phyloP scores from a whole-genome alignment of 2,329 filamentous ascomycete genomes.

The Phaeoacremonium minimum region DNA sequence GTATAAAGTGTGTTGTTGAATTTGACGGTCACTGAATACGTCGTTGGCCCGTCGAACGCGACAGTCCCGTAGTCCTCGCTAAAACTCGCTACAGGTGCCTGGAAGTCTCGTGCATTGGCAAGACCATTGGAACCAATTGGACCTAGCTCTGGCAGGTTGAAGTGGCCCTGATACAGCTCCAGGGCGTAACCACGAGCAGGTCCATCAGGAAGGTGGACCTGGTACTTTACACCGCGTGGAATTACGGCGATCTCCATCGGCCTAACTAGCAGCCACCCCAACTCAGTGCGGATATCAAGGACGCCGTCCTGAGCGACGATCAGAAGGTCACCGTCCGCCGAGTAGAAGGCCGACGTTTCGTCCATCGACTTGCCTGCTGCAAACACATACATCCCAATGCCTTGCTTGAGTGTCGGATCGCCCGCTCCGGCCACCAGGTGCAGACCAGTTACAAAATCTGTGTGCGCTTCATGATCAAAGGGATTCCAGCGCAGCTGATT shows the following conservation, averaged over 20 bases:
- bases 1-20: conserved; percentile 65
- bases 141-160: conserved; percentile 65
- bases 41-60: conserved; percentile 27
- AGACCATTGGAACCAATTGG: conserved; percentile 71
- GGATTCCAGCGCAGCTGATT: conserved; percentile 79
- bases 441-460: conserved; percentile 53
- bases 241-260: conserved; percentile 76
- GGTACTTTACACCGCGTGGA: conserved; percentile 69
- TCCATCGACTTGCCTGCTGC: conserved; percentile 76
- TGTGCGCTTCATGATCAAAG: conserved; percentile 60
- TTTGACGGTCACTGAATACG: conserved; percentile 54
- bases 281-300: conserved; percentile 73
- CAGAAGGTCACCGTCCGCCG: conserved; percentile 74
- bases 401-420: conserved; percentile 73
- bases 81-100: conserved; percentile 66
- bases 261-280: conserved; percentile 69
- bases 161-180: conserved; percentile 71
- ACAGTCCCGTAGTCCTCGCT: conserved; percentile 48
- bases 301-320: conserved; percentile 72
- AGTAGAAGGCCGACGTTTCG: conserved; percentile 75
- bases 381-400: conserved; percentile 77
- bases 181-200: conserved; percentile 69
- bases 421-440: conserved; percentile 75
- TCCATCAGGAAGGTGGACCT: conserved; percentile 59
- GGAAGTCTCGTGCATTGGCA: conserved; percentile 74